These are phyloP conservation scores for Solanum hybrid DNA, from an alignment of 305 asterid species.

Conservation along the genomic window DNA sequence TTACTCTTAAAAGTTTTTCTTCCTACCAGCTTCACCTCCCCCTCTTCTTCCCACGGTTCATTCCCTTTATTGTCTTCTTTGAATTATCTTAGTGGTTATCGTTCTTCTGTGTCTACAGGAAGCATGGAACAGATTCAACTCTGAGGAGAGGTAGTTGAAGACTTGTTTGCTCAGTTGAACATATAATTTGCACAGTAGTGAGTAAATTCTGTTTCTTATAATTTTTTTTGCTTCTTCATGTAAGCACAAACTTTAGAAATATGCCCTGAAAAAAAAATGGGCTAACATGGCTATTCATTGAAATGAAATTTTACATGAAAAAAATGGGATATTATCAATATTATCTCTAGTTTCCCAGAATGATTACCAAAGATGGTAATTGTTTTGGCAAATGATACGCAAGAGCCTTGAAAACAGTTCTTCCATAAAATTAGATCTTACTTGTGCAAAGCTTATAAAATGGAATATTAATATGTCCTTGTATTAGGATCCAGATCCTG, in stretches of 20 bases:
- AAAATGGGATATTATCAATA: neutral
- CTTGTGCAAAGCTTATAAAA: neutral
- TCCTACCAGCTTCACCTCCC: neutral
- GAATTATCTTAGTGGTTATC: neutral
- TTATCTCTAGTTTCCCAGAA: neutral
- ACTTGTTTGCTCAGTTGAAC: slow-evolving; percentile 9
- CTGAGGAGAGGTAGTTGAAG: slow-evolving; percentile 32
- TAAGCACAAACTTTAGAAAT: neutral
- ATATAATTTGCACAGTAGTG: slow-evolving; percentile 9
- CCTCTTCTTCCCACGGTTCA: neutral
- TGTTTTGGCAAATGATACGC: neutral
- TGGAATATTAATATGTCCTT: neutral
- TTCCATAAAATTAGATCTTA: neutral
- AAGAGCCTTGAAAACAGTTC: neutral
- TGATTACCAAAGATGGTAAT: neutral
- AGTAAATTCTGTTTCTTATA: neutral
- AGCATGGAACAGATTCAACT: slow-evolving; percentile 33
- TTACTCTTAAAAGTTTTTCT: neutral
- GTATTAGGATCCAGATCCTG: neutral
- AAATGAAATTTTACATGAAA: neutral
- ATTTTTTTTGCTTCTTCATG: neutral
- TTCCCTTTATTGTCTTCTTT: neutral
- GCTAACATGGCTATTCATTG: neutral
- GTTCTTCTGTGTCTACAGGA: slow-evolving; percentile 17
- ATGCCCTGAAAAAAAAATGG: neutral